Base-by-base conservation (phyloP, 75 land plant species). In the Selaginella tamariscina region DNA sequence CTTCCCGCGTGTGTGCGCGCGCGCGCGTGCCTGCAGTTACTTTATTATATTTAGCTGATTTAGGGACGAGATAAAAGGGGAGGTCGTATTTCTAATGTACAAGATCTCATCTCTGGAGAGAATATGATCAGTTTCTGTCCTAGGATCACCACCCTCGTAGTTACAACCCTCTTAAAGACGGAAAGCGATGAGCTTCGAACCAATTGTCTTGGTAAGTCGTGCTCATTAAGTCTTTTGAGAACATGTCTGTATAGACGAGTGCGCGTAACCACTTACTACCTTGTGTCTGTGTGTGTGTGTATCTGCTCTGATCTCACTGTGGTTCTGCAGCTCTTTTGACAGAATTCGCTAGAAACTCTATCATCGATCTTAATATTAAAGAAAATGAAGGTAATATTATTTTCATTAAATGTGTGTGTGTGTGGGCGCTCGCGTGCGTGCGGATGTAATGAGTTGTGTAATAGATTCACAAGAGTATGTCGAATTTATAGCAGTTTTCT, bases 61-160 rank as follows among this genome's bases (percentile, higher is more conserved):
- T 81, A 89, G 96, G 54, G 98, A 87, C 65, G 91, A 94, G 30
- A 77, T 94, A 24, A 83, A 75, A 65, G 91, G 86, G 21, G 96
- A 94, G 76, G 75, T 94, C 32, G 56, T 94, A 55, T 94, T 85
- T 75, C 78, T 94, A 54, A 70, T 94, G 24, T 87, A 82, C 70
- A 94, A 80, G 75, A 21, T 89, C 31, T 75, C 76, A 24, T 31
- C 72, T 32, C 67, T 80, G 24, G 73, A 89, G 79, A 80, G 24
- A 62, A 8, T 60, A 64, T 84, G n/a, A 39, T 64, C 8, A 39
- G 64, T 22, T 75, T 55, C 44, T 71, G 77, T 32, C 86, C 82
- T 23, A 68, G 66, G 29, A 73, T 94, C 67, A 67, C 83, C 63
- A 30, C 64, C 67, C 65, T 81, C 0, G 73, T 88, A 2, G 44